A percentile compares a stretch with the other conserved stretches of the same genome.
Conservation (phyloP, 768 basidiomycete species). For the Agaricus subrufescens region DNA sequence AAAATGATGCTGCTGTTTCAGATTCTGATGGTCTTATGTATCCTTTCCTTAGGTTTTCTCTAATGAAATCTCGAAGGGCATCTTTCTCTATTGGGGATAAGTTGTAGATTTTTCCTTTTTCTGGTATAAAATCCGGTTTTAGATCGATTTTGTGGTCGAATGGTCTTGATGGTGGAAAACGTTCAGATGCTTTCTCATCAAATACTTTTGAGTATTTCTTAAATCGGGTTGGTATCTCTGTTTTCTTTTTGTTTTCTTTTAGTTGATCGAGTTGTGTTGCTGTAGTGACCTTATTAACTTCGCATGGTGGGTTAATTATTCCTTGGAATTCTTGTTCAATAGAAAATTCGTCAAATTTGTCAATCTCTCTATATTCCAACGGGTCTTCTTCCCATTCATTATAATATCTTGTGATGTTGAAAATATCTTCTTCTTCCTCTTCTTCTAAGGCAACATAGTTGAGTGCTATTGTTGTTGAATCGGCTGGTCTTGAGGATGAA, state of each 20-base stretch:
- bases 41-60: constrained; percentile 8
- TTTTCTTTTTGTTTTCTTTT: neutral
- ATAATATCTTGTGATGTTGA: too few relatives aligned
- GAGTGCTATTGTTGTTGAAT: too few relatives aligned
- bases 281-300: neutral
- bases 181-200: constrained; percentile 8
- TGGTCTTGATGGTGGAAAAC: constrained; percentile 2
- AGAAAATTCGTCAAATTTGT: too few relatives aligned
- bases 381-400: too few relatives aligned
- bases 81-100: neutral
- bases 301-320: neutral
- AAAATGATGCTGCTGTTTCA: constrained; percentile 3
- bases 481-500: too few relatives aligned
- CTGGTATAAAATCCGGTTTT: constrained; percentile 7
- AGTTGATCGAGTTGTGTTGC: neutral
- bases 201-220: constrained; percentile 7
- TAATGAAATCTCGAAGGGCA: neutral
- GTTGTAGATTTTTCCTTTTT: constrained; percentile 2
- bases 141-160: constrained; percentile 16
- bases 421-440: too few relatives aligned
- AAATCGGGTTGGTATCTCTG: neutral
- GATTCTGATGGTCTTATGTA: constrained; percentile 9
- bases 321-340: too few relatives aligned
- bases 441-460: too few relatives aligned
- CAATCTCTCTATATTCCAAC: too few relatives aligned